phyloP scores from a whole-genome alignment of 2,329 filamentous ascomycete genomes.

The Epicoccum sorghinum region DNA sequence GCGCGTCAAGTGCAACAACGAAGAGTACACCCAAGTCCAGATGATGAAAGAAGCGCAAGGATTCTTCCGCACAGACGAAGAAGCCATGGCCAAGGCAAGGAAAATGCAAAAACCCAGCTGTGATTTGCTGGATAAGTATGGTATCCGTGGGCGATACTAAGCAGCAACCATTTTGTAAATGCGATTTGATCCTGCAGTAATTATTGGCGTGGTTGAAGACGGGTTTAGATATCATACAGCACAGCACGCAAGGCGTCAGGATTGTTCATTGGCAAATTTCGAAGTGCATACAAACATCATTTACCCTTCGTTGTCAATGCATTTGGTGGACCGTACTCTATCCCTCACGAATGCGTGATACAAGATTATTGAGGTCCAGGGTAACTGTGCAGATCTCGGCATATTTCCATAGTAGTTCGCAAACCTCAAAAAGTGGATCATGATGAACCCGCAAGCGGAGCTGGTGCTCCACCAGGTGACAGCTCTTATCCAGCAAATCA shows the following conservation, averaged over 20 bases:
- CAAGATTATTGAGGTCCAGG: background rate
- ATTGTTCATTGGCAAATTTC: constrained; percentile 1
- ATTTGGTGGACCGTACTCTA: background rate
- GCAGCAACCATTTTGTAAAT: background rate
- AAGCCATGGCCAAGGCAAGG: constrained; percentile 76
- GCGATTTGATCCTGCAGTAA: constrained; percentile 11
- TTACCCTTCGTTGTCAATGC: background rate
- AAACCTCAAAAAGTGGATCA: background rate
- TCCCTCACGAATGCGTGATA: background rate
- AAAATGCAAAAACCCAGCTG: constrained; percentile 67
- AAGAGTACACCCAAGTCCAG: constrained; percentile 68
- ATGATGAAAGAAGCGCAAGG: constrained; percentile 80
- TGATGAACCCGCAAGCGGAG: too few relatives aligned
- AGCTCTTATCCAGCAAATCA: constrained; percentile 6
- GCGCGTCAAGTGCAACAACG: constrained; percentile 74
- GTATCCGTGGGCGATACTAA: constrained; percentile 19
- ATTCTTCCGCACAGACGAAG: constrained; percentile 83
- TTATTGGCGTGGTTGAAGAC: constrained; percentile 5
- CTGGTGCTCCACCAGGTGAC: background rate
- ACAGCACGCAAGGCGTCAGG: constrained; percentile 8
- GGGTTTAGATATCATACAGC: constrained; percentile 10
- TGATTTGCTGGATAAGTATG: constrained; percentile 59
- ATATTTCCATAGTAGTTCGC: background rate
- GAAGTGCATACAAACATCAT: constrained; percentile 1
- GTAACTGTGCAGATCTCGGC: background rate